These are phyloP conservation scores for Apiospora koreana DNA, from an alignment of 2,329 filamentous ascomycete species.

Conservation along the genomic window DNA sequence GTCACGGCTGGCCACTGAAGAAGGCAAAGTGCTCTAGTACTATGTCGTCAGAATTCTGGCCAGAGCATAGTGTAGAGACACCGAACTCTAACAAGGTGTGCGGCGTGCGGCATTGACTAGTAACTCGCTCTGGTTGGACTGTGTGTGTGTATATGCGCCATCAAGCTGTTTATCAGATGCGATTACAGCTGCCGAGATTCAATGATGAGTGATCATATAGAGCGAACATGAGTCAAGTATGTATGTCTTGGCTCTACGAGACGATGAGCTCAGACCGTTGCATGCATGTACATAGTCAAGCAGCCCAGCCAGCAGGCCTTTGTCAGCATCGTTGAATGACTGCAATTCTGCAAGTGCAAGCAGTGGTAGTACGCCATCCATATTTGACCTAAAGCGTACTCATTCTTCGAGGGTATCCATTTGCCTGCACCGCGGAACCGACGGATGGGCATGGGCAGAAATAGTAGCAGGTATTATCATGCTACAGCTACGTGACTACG, in stretches of 20 bases:
- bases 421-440: background rate
- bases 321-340: background rate
- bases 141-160: background rate
- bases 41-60: no score
- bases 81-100: background rate
- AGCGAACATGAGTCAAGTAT: background rate
- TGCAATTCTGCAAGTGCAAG: no score
- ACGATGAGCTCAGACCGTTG: background rate
- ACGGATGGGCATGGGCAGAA: background rate
- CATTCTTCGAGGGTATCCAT: constrained; percentile 1
- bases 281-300: background rate
- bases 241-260: background rate
- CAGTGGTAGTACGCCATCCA: no score
- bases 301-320: background rate
- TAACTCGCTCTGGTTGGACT: background rate
- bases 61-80: background rate
- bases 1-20: background rate
- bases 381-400: background rate
- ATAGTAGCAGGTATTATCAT: background rate
- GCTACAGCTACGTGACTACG: background rate
- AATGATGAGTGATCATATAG: background rate
- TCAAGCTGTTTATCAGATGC: background rate
- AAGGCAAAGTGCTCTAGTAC: background rate
- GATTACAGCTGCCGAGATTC: background rate
- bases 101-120: background rate